Evolutionary conservation across 108 stramenopile genomes (phyloP), one percentile per base, ranked within the genome.

Genomic region (Skeletonema tropicum): DNA sequence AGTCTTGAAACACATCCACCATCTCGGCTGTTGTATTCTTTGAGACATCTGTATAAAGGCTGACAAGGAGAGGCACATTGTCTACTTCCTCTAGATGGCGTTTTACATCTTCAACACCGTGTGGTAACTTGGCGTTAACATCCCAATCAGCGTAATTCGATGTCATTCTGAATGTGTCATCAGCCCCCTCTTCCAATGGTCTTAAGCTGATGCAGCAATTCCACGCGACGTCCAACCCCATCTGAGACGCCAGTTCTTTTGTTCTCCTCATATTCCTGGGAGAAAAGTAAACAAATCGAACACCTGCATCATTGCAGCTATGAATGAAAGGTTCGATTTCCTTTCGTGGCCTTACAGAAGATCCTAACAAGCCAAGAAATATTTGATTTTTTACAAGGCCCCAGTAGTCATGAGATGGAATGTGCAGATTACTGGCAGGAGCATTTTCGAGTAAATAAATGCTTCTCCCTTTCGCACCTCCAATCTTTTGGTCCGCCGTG

Each of bases 201-300:
- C 92, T 85, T 25, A 99, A 74, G 1, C 93, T 94, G 38, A 99
- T 98, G 7, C 97, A 97, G 66, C 95, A 96, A 67, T 99, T 99
- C 97, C 96, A 98, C 26, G 94, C 94, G 3, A 96, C 92, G 64
- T 97, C 96, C 17, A 99, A 97, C 59, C 97, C 97, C 93, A 98
- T 96, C 71, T 98, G 92, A 29, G 91, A 80, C 0, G 95, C 95
- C n/a, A 97, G 65, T 46, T 95, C 93, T 82, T 99, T 98, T 49
- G 95, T 95, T n/a, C 97, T 82, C 13, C 97, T 85, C 98, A 99
- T 99, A 77, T 99, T 99, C 59, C 97, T 82, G 7, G 98, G 97
- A 14, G 93, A 93, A 73, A 99, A 98, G 65, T 97, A 99, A 11
- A 99, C 96, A 83, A 97, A 99, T 33, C 98, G 90, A 14, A 99